Evolutionary conservation across 139 green algal genomes (phyloP).

Genomic region (Limnomonas spitsbergensis): DNA sequence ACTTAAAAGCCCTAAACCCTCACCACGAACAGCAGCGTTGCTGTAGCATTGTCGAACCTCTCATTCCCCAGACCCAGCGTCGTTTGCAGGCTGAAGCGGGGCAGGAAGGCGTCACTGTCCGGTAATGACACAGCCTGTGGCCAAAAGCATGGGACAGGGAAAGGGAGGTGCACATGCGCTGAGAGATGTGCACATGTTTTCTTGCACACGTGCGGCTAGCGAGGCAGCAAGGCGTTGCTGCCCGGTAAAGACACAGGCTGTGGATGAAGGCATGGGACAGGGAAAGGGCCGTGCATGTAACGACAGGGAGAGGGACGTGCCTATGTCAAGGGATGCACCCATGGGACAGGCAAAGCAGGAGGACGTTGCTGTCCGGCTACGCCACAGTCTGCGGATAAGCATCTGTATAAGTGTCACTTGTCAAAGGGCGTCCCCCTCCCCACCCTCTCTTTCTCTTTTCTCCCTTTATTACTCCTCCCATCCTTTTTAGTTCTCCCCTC

Average conservation of each 20-base stretch:
- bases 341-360: too few species aligned
- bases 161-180: neutral
- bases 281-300: conserved; percentile 9
- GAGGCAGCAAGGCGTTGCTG: conserved; percentile 6
- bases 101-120: conserved; percentile 13
- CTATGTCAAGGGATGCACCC: too few species aligned
- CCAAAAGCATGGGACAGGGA: too few species aligned
- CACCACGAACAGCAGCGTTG: conserved; percentile 46
- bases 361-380: too few species aligned
- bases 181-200: neutral
- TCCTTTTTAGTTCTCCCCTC: too few species aligned
- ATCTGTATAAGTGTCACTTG: too few species aligned
- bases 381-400: too few species aligned
- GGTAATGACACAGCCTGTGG: conserved; percentile 12
- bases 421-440: too few species aligned
- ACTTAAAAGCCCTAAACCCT: too few species aligned
- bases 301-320: neutral
- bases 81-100: neutral
- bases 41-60: conserved; percentile 48
- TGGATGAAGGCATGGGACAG: neutral
- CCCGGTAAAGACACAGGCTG: conserved; percentile 18
- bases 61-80: conserved; percentile 36
- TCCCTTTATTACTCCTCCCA: too few species aligned
- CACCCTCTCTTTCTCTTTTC: too few species aligned
- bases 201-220: neutral